phyloP scores from a whole-genome alignment of 2,329 filamentous ascomycete genomes.

The Pseudogymnoascus sp. region DNA sequence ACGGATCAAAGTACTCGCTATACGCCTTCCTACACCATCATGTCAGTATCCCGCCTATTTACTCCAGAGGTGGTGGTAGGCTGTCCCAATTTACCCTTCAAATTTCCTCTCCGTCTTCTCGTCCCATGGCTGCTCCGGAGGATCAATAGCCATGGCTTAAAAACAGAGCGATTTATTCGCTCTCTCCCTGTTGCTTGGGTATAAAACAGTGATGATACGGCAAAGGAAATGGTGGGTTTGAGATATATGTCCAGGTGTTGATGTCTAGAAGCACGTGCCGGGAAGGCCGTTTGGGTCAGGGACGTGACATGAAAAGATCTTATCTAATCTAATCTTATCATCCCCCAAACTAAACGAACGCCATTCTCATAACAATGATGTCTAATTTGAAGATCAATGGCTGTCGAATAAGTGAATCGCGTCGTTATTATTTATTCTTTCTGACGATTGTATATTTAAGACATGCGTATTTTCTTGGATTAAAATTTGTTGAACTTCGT shows the following conservation, averaged over 20 bases:
- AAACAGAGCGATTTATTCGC: not conserved
- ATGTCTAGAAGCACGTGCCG: not conserved
- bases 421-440: not conserved
- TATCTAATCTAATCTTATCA: constrained; percentile 4
- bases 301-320: not conserved
- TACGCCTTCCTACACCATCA: constrained; percentile 58
- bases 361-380: not conserved
- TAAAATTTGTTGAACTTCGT: not conserved
- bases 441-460: not conserved
- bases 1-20: constrained; percentile 91
- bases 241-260: not conserved
- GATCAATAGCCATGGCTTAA: not conserved
- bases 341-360: not conserved
- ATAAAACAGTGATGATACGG: not conserved
- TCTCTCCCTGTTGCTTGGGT: not conserved
- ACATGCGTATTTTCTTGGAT: not conserved
- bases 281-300: not conserved
- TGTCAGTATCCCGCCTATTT: not conserved
- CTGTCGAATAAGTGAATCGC: not conserved
- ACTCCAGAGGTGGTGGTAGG: not conserved
- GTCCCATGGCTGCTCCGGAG: constrained; percentile 38
- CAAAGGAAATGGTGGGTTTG: not conserved
- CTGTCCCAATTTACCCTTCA: constrained; percentile 41
- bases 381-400: not conserved
- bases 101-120: constrained; percentile 55